A percentile compares a stretch with the other conserved stretches of the same genome.
Evolutionary conservation across 2,329 filamentous ascomycete species (phyloP).

Genomic region (Neonectria coccinea): DNA sequence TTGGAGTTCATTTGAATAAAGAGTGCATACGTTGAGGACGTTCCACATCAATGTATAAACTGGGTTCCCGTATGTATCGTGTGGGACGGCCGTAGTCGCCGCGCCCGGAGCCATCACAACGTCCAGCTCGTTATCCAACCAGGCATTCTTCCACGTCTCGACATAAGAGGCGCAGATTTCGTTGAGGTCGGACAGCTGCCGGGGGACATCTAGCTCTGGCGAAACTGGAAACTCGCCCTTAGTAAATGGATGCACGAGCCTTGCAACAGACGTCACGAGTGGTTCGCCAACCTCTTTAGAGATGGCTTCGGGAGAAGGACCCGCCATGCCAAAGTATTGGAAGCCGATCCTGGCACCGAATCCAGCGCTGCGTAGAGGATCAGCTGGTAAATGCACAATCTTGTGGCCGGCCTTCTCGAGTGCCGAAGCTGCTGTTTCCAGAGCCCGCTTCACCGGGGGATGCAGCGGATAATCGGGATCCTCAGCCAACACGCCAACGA

Average conservation of each 20-base stretch:
- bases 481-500: slow-evolving; percentile 61
- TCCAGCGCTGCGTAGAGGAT: slow-evolving; percentile 31
- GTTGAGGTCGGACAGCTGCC: slow-evolving; percentile 22
- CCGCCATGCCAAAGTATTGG: slow-evolving; percentile 35
- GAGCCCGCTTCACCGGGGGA: slow-evolving; percentile 60
- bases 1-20: fast-evolving
- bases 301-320: slow-evolving; percentile 28
- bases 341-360: slow-evolving; percentile 36
- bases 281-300: slow-evolving; percentile 36
- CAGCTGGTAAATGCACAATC: slow-evolving; percentile 51
- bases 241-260: slow-evolving; percentile 33
- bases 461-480: slow-evolving; percentile 62
- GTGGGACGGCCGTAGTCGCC: slow-evolving; percentile 31
- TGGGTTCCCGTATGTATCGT: slow-evolving; percentile 39
- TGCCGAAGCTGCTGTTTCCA: slow-evolving; percentile 54
- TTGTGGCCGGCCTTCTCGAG: slow-evolving; percentile 59
- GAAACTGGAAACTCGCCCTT: slow-evolving; percentile 31
- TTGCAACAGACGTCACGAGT: slow-evolving; percentile 34
- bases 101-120: slow-evolving; percentile 37
- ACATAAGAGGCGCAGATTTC: slow-evolving; percentile 21
- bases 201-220: slow-evolving; percentile 8
- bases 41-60: slow-evolving; percentile 44
- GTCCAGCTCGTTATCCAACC: slow-evolving; percentile 34
- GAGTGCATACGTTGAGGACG: slow-evolving; percentile 33
- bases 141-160: slow-evolving; percentile 31